These are phyloP conservation scores for Chiua virens DNA, from an alignment of 768 basidiomycete genomes.

Conservation along the genomic window DNA sequence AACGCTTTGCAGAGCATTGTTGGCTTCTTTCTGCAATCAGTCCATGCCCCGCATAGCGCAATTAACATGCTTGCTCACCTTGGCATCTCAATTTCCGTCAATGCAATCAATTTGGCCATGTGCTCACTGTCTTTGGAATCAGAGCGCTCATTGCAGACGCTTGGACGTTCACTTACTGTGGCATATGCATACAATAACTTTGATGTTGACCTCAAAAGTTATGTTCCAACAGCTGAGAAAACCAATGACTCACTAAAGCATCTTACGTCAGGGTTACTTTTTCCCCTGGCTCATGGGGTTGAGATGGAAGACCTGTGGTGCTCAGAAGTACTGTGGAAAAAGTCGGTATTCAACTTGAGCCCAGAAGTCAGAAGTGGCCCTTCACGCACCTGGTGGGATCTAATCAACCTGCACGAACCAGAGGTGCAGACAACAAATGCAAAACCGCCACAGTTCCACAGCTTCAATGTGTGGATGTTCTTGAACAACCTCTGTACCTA, in stretches of 20 bases:
- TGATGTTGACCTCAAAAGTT: background rate
- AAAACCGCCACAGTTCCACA: too few relatives aligned
- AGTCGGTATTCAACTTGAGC: too few relatives aligned
- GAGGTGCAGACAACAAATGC: too few relatives aligned
- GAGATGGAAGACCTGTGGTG: too few relatives aligned
- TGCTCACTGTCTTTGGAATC: background rate
- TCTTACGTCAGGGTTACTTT: background rate
- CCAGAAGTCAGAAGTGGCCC: too few relatives aligned
- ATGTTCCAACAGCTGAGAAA: background rate
- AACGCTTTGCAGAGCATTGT: background rate
- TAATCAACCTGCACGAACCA: too few relatives aligned
- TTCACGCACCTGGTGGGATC: too few relatives aligned
- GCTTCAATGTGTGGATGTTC: too few relatives aligned
- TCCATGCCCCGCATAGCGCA: background rate
- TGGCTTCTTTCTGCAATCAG: constrained; percentile 2
- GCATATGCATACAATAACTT: constrained; percentile 5
- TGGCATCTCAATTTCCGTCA: background rate
- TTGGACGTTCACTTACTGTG: background rate
- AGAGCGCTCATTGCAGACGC: background rate
- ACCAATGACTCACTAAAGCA: background rate
- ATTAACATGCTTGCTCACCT: background rate
- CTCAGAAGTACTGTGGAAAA: too few relatives aligned
- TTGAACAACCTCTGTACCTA: too few relatives aligned
- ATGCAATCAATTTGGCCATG: background rate
- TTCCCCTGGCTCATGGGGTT: too few relatives aligned